Evolutionary conservation across 1,284 basidiomycete species (phyloP).

Genomic region (Neonothopanus nambi): DNA sequence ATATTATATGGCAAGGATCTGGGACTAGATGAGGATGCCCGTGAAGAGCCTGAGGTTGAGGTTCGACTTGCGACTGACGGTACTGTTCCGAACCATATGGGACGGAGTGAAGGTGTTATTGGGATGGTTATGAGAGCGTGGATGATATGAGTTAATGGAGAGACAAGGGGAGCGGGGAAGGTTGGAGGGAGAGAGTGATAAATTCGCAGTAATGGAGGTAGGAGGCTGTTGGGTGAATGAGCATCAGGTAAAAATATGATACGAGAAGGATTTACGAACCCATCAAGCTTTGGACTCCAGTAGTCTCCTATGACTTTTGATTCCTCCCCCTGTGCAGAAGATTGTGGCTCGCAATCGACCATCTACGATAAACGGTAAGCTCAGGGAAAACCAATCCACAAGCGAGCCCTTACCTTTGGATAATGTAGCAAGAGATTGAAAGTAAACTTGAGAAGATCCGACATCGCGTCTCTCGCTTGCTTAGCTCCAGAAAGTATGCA

Average conservation of each 20-base stretch:
- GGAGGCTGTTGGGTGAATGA: constrained; percentile 39
- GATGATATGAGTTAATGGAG: constrained; percentile 73
- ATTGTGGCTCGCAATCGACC: constrained; percentile 48
- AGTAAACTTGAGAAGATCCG: constrained; percentile 73
- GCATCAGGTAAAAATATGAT: constrained; percentile 4
- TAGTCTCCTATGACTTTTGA: constrained; percentile 54
- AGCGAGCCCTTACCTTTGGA: constrained; percentile 42
- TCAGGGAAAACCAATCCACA: too few species aligned
- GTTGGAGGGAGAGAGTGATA: constrained; percentile 63
- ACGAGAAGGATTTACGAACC: constrained; percentile 36
- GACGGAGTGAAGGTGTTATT: constrained; percentile 51
- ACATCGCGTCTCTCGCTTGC: constrained; percentile 69
- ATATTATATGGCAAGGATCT: constrained; percentile 1
- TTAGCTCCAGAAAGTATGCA: constrained; percentile 49
- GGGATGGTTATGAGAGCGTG: constrained; percentile 76
- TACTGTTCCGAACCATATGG: constrained; percentile 46
- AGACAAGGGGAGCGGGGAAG: constrained; percentile 58
- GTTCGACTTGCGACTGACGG: constrained; percentile 12
- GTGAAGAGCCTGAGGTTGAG: background rate
- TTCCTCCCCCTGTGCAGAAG: constrained; percentile 25
- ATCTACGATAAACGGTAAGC: constrained; percentile 29
- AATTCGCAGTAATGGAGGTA: constrained; percentile 59
- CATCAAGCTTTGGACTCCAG: constrained; percentile 70
- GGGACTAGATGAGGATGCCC: constrained; percentile 15
- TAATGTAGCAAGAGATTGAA: constrained; percentile 79